These are phyloP conservation scores for Telfairia occidentalis DNA, from an alignment of 331 rosid species.

Conservation along the genomic window DNA sequence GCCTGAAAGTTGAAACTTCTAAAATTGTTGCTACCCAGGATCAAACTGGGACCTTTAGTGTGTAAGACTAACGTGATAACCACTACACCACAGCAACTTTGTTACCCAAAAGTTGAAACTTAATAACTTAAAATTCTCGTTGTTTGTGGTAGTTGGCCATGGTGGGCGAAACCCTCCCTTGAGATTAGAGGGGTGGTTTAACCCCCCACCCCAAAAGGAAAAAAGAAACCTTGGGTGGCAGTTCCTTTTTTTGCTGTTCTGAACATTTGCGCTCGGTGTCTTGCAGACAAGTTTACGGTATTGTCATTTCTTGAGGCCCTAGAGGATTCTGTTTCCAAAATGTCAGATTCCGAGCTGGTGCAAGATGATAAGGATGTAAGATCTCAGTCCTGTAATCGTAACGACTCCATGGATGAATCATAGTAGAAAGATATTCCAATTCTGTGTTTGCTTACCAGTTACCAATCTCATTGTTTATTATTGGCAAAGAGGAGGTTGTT, in stretches of 20 bases:
- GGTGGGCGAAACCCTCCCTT: not conserved
- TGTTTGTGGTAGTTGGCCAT: too few relatives aligned
- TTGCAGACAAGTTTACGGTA: conserved; percentile 81
- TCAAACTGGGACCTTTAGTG: not conserved
- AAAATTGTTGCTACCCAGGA: not conserved
- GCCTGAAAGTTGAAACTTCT: not conserved
- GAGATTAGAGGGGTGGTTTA: too few relatives aligned
- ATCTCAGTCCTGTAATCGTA: conserved; percentile 34
- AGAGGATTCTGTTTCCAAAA: conserved; percentile 63
- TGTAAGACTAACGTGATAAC: conserved; percentile 1
- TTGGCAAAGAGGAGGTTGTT: not conserved
- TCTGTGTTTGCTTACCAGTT: not conserved
- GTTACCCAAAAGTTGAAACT: too few relatives aligned
- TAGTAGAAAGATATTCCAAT: conserved; percentile 24
- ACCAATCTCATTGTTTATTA: not conserved
- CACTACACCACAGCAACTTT: not conserved
- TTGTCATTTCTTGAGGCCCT: conserved; percentile 89
- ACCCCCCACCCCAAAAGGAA: too few relatives aligned
- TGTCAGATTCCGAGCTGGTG: conserved; percentile 30
- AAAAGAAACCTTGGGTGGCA: not conserved
- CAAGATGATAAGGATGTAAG: conserved; percentile 58
- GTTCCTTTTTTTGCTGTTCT: not conserved
- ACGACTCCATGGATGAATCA: conserved; percentile 66
- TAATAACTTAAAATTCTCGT: too few relatives aligned
- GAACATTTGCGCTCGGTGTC: not conserved